Conservation (phyloP, 345 rosid genomes). For the Triadica sebifera region DNA sequence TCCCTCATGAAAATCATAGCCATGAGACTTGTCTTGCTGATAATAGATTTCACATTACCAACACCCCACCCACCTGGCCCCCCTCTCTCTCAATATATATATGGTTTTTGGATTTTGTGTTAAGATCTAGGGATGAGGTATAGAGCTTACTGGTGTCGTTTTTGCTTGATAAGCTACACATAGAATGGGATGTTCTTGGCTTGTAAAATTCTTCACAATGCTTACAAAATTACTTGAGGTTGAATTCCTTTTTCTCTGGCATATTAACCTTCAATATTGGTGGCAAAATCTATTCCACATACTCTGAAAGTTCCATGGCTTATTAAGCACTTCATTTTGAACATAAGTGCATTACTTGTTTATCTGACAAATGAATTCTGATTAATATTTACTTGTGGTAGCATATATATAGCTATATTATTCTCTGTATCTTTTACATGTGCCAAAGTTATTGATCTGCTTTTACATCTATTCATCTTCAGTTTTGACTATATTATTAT, state of each 20-base stretch:
- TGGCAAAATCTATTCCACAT: background rate
- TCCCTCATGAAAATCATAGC: background rate
- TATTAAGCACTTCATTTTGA: background rate
- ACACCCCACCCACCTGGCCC: no score
- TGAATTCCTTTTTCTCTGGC: background rate
- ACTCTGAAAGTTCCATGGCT: background rate
- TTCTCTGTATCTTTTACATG: background rate
- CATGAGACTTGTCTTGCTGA: background rate
- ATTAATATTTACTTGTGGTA: background rate
- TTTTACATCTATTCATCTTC: background rate
- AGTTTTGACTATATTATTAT: no score
- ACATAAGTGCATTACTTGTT: background rate
- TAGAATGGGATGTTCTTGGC: background rate
- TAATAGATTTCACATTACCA: no score
- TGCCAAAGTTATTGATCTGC: background rate
- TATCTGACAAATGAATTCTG: background rate
- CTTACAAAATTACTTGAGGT: background rate
- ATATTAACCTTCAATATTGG: no score
- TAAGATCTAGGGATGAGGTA: no score
- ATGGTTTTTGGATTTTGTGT: no score
- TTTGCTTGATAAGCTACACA: background rate
- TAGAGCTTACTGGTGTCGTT: no score
- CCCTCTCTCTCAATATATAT: no score
- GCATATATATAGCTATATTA: background rate
- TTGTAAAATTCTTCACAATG: background rate